Percentiles rank a stretch among this genome's conserved stretches.
Evolutionary conservation across 1,284 basidiomycete species (phyloP).

Genomic region (Rhizoctonia solani): DNA sequence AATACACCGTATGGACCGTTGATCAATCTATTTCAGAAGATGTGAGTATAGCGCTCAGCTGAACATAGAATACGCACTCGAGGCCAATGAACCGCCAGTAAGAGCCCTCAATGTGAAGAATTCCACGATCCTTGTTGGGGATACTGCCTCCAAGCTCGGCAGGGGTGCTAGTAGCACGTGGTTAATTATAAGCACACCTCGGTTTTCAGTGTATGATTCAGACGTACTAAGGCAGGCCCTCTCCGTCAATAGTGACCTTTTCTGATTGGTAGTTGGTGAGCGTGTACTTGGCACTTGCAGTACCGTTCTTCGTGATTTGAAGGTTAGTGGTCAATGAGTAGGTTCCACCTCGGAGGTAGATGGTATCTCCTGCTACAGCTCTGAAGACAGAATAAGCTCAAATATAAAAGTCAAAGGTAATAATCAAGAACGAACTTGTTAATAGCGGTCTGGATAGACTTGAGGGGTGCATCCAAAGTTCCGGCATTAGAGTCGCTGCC

Average conservation of each 20-base stretch:
- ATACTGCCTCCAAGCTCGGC: slow-evolving; percentile 35
- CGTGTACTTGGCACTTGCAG: slow-evolving; percentile 34
- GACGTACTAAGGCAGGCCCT: slow-evolving; percentile 32
- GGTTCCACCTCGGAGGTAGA: slow-evolving; percentile 37
- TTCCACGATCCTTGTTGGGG: slow-evolving; percentile 33
- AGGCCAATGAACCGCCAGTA: slow-evolving; percentile 38
- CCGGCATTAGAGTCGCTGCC: slow-evolving; percentile 36
- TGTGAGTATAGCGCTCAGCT: not conserved
- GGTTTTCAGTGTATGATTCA: not conserved
- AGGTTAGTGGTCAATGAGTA: slow-evolving; percentile 35
- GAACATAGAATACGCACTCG: not conserved
- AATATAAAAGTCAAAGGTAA: not conserved
- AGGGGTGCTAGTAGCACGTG: slow-evolving; percentile 27
- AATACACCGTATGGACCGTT: slow-evolving; percentile 38
- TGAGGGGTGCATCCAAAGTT: slow-evolving; percentile 35
- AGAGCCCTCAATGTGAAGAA: slow-evolving; percentile 33
- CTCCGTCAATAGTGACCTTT: slow-evolving; percentile 37
- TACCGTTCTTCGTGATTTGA: slow-evolving; percentile 37
- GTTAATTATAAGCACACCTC: not conserved
- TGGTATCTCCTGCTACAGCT: slow-evolving; percentile 37
- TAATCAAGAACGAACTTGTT: slow-evolving; percentile 13
- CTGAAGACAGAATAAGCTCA: not conserved
- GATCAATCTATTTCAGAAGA: slow-evolving; percentile 15
- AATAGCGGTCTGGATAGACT: slow-evolving; percentile 35
- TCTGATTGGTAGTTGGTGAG: slow-evolving; percentile 38